phyloP scores from a whole-genome alignment of 73 alveolate genomes.

The Stentor coeruleus region DNA sequence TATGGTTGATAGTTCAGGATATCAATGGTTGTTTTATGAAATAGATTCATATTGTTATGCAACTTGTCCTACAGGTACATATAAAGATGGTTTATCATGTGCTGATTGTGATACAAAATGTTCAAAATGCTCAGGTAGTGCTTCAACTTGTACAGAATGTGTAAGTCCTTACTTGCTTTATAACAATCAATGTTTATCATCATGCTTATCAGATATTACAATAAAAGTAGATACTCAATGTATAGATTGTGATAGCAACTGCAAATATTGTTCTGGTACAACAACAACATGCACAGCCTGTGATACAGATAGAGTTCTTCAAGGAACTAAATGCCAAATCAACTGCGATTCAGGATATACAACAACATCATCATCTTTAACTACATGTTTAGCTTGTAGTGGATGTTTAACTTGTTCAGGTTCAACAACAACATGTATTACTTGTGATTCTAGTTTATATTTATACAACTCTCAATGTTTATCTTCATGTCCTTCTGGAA shows the following conservation, averaged over 20 bases:
- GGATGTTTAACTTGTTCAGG: conserved; percentile 23
- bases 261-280: not conserved
- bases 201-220: not conserved
- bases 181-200: not conserved
- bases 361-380: not conserved
- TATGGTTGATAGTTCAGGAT: not conserved
- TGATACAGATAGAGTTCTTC: not conserved
- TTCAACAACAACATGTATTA: not conserved
- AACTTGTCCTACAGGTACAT: not conserved
- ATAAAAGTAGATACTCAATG: conserved; percentile 5
- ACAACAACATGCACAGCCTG: conserved; percentile 16
- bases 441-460: not conserved
- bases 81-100: not conserved
- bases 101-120: not conserved
- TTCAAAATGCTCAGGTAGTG: not conserved
- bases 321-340: not conserved
- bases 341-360: not conserved
- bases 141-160: not conserved
- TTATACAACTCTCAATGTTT: conserved; percentile 11
- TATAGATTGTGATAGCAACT: conserved; percentile 2
- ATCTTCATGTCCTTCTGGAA: conserved; percentile 1
- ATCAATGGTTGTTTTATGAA: not conserved
- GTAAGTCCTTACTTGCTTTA: not conserved
- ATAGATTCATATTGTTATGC: not conserved
- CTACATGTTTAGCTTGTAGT: not conserved